Conservation (phyloP, 2,329 filamentous ascomycete species). For the Coniochaeta sp. region DNA sequence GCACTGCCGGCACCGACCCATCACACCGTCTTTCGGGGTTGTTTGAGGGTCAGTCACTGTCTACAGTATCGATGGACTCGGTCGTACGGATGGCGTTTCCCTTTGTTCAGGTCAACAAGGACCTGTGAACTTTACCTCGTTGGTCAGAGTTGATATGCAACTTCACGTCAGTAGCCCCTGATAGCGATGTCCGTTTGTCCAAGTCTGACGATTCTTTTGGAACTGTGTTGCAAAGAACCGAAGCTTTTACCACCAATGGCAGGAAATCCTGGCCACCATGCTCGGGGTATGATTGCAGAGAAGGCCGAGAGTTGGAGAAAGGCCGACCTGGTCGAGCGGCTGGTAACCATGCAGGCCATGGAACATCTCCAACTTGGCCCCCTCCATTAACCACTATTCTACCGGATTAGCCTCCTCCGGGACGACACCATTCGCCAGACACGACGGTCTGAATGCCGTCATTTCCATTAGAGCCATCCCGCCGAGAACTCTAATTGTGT, state of each 20-base stretch:
- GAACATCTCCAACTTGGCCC: neutral
- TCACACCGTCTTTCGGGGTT: neutral
- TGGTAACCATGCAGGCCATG: neutral
- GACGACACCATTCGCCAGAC: neutral
- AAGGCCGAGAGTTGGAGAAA: constrained; percentile 1
- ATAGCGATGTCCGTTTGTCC: no score
- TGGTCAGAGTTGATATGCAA: no score
- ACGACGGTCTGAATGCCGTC: neutral
- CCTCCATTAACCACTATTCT: neutral
- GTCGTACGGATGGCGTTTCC: neutral
- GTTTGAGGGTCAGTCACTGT: neutral
- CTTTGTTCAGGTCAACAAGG: neutral
- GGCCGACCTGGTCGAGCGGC: neutral
- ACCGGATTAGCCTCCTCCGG: neutral
- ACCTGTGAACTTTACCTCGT: neutral
- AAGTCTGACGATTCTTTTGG: no score
- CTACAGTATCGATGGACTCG: neutral
- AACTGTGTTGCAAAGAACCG: neutral
- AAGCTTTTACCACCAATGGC: neutral
- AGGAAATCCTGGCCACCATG: neutral
- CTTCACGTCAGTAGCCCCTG: neutral
- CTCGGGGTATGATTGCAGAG: neutral
- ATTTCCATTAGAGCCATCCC: neutral
- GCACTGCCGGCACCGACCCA: no score
- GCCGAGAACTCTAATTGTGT: neutral